Evolutionary conservation across 164 flowering plant genomes (phyloP).

Genomic region (Magnolia sinica): DNA sequence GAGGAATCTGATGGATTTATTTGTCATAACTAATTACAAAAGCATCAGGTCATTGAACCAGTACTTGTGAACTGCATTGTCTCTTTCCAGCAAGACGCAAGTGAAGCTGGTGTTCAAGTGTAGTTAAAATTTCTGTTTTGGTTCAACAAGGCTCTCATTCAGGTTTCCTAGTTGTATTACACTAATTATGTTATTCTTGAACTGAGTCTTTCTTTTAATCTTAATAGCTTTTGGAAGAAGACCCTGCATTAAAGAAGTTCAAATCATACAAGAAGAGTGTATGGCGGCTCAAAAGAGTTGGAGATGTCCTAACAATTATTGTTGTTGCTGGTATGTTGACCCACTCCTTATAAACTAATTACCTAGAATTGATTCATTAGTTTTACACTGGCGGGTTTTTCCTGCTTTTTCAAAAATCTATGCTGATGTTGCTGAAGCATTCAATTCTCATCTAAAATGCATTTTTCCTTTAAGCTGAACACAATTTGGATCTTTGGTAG

Average conservation of each 20-base stretch:
- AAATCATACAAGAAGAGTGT: slow-evolving; percentile 65
- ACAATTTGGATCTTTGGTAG: too few species aligned
- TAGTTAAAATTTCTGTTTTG: neutral
- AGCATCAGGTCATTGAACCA: too few species aligned
- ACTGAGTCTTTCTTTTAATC: neutral
- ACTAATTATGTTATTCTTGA: neutral
- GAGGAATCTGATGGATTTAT: too few species aligned
- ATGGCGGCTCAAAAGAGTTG: slow-evolving; percentile 48
- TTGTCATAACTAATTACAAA: too few species aligned
- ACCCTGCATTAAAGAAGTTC: slow-evolving; percentile 68
- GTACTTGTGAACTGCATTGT: neutral
- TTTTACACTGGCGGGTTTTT: neutral
- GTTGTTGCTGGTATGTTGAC: slow-evolving; percentile 67
- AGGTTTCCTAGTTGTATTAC: neutral
- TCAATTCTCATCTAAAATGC: too few species aligned
- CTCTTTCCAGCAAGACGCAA: neutral
- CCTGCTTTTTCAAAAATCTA: neutral
- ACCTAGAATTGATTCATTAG: neutral
- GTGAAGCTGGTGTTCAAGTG: neutral
- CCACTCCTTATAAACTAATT: neutral
- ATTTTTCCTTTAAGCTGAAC: too few species aligned
- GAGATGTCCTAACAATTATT: slow-evolving; percentile 64
- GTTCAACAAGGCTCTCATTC: neutral
- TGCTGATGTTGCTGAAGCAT: neutral
- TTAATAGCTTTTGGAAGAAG: slow-evolving; percentile 69